phyloP scores from a whole-genome alignment of 2,329 filamentous ascomycete species.

The Ophioceras dolichostomum region DNA sequence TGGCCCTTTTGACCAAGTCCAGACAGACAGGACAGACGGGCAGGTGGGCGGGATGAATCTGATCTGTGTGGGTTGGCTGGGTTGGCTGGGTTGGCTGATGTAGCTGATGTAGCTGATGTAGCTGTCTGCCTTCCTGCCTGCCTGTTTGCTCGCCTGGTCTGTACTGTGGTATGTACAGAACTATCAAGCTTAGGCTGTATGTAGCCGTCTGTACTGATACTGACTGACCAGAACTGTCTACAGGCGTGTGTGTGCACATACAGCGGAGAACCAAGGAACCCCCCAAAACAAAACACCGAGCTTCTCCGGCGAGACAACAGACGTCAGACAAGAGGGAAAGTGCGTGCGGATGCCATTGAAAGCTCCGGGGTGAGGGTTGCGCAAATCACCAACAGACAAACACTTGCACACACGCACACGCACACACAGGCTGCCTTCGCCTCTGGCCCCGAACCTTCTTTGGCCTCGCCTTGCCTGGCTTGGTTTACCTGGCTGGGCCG shows the following conservation, averaged over 20 bases:
- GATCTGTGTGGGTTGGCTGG: too few relatives aligned
- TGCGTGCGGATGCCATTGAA: conserved; percentile 1
- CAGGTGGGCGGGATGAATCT: too few relatives aligned
- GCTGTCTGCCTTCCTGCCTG: not conserved
- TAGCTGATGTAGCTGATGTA: too few relatives aligned
- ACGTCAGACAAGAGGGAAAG: conserved; percentile 3
- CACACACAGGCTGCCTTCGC: not conserved
- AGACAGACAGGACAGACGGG: not conserved
- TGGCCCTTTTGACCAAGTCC: too few relatives aligned
- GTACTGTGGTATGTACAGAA: not conserved
- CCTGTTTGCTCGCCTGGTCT: not conserved
- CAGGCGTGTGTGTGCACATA: not conserved
- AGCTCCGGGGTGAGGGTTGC: not conserved
- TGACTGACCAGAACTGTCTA: not conserved
- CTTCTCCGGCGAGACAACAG: not conserved
- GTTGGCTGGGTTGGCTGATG: too few relatives aligned
- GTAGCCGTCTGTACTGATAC: not conserved
- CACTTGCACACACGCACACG: not conserved
- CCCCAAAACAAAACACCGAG: not conserved
- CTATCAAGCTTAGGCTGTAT: not conserved
- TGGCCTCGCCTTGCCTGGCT: too few relatives aligned
- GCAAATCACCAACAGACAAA: not conserved
- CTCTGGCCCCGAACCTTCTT: not conserved
- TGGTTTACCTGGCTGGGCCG: too few relatives aligned
- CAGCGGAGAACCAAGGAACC: not conserved